These are phyloP conservation scores for Solanum pennellii DNA, from an alignment of 257 asterid genomes.

Conservation along the genomic window DNA sequence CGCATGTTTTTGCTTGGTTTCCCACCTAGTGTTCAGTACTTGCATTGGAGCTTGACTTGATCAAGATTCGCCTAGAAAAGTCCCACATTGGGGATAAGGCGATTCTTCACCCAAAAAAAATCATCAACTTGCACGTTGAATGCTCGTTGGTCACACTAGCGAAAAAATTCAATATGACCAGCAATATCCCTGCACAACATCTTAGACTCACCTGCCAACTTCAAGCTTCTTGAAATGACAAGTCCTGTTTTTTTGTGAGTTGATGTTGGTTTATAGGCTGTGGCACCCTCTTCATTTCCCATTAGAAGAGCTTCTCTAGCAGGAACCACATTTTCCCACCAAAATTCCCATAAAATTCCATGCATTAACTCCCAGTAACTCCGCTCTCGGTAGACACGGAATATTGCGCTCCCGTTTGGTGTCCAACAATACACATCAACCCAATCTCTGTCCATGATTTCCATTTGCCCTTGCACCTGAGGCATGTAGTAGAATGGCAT, in stretches of 20 bases:
- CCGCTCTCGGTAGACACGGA: conserved; percentile 63
- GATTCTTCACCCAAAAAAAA: not conserved
- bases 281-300: conserved; percentile 62
- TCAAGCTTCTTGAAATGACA: conserved; percentile 56
- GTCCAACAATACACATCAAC: conserved; percentile 95
- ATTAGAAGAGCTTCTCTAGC: conserved; percentile 60
- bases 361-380: conserved; percentile 65
- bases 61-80: not conserved
- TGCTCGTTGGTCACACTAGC: conserved; percentile 1
- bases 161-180: conserved; percentile 54
- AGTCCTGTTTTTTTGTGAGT: conserved; percentile 68
- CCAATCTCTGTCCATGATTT: conserved; percentile 87
- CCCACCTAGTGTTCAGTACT: not conserved
- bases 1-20: not conserved
- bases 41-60: not conserved
- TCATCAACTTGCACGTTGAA: not conserved
- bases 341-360: conserved; percentile 67
- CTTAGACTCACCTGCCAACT: conserved; percentile 63
- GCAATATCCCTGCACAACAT: conserved; percentile 82
- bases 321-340: conserved; percentile 94
- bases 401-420: conserved; percentile 76
- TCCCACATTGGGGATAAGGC: not conserved
- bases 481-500: conserved; percentile 96
- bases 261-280: conserved; percentile 48
- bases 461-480: conserved; percentile 98